Base-by-base conservation (phyloP, 441 rosid species). In the Capsella rubella region DNA sequence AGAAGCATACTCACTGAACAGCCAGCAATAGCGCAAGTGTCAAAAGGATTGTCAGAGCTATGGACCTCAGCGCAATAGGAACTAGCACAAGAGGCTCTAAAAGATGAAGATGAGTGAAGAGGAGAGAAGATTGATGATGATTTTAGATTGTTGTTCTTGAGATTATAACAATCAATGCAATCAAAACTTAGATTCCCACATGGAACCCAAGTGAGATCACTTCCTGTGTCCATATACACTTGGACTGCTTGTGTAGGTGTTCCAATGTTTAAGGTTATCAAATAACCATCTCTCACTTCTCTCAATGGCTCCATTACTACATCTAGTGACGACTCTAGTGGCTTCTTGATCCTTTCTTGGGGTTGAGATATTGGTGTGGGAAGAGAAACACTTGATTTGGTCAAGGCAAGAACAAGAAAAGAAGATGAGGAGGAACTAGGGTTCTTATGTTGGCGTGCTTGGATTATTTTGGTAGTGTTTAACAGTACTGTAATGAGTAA, bases 121-220 rank as follows among this genome's bases (percentile, higher is more conserved):
- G 97, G 89, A 62, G 92, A 89, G 73, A 87, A 93, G 18, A 46
- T 11, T 52, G 64, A 75, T 5, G 77, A 69, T 31, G 79, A 7
- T 51, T 70, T 66, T n/a, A 79, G 60, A 81, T 82, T 84, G 64
- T 59, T 75, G 60, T 74, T 82, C 65, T 82, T 82, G 49, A 76
- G 85, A 58, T 87, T 92, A 76, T 84, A 86, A 72, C 97, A 93
- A 47, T 86, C 89, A 1, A 88, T 75, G 69, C 98, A 93, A 68
- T 87, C 87, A 58, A 93, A 90, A 35, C 90, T 77, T 47, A 87
- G 43, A 80, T 87, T 85, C 25, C 96, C 93, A 59, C 95, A 93
- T 28, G 98, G 97, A 64, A 87, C 97, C 98, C 98, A 93, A 69
- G 85, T 87, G 52, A 92, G 90, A 81, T 92, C 98, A 78, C 95